A percentile compares a stretch with the other conserved stretches of the same genome.
Conservation (phyloP, 352 stramenopile species). For the Phytopythium montanum region DNA sequence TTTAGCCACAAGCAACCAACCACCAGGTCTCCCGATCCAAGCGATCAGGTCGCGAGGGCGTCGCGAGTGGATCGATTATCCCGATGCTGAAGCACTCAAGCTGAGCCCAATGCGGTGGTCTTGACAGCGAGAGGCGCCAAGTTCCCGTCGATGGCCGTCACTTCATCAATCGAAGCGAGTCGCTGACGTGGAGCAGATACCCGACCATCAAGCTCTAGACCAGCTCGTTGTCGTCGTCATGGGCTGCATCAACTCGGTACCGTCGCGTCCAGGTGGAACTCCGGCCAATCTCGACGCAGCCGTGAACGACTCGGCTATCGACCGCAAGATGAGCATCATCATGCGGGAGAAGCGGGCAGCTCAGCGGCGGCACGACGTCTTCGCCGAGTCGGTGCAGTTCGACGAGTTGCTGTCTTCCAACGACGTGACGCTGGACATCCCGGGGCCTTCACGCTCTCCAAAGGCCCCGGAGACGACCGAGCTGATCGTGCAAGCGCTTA, state of each 20-base stretch:
- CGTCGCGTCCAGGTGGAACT: conserved; percentile 23
- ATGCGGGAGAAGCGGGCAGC: conserved; percentile 69
- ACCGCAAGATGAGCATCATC: conserved; percentile 52
- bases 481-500: conserved; percentile 53
- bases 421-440: neutral
- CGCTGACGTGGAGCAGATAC: neutral
- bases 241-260: conserved; percentile 65
- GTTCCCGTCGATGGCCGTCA: neutral
- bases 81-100: neutral
- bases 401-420: conserved; percentile 17
- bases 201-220: neutral
- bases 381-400: conserved; percentile 66
- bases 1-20: neutral
- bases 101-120: neutral
- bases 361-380: conserved; percentile 58
- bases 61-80: neutral
- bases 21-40: neutral
- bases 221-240: conserved; percentile 13
- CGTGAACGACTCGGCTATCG: conserved; percentile 25
- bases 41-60: neutral
- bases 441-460: conserved; percentile 11
- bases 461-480: conserved; percentile 43
- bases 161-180: conserved; percentile 6
- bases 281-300: conserved; percentile 40
- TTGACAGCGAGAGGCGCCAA: neutral